Conservation (phyloP, 768 basidiomycete genomes). For the Dioszegia aurantiaca region DNA sequence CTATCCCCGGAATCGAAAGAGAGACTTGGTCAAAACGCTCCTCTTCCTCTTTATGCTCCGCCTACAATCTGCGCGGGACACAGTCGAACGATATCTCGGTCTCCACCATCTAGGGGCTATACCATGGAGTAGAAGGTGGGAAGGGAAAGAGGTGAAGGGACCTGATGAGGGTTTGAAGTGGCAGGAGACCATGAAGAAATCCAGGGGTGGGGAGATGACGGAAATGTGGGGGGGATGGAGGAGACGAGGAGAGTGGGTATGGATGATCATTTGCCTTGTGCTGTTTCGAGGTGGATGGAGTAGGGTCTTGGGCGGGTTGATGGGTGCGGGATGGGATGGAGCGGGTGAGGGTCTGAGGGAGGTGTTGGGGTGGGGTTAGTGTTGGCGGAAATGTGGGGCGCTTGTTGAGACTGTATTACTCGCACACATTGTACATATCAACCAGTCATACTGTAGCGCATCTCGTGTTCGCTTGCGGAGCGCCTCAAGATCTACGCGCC, state of each 20-base stretch:
- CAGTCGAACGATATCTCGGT: slow-evolving; percentile 31
- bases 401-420: too few relatives aligned
- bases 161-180: slow-evolving; percentile 10
- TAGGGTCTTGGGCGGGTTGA: slow-evolving; percentile 26
- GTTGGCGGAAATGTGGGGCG: too few relatives aligned
- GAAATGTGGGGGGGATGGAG: slow-evolving; percentile 6
- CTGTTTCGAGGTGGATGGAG: slow-evolving; percentile 41
- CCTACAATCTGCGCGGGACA: slow-evolving; percentile 34
- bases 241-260: slow-evolving; percentile 38
- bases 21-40: slow-evolving; percentile 50
- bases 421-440: too few relatives aligned
- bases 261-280: slow-evolving; percentile 38
- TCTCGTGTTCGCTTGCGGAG: too few relatives aligned
- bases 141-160: neutral
- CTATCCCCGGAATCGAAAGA: slow-evolving; percentile 43
- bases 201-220: neutral
- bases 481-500: too few relatives aligned
- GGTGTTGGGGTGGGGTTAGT: slow-evolving; percentile 25
- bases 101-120: slow-evolving; percentile 15
- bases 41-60: slow-evolving; percentile 49
- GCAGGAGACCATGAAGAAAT: slow-evolving; percentile 1
- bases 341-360: slow-evolving; percentile 15
- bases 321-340: slow-evolving; percentile 22
- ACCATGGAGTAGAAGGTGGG: neutral
- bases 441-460: too few relatives aligned